Conservation (phyloP, 805 yeast species). For the Ogataea pilisensis region DNA sequence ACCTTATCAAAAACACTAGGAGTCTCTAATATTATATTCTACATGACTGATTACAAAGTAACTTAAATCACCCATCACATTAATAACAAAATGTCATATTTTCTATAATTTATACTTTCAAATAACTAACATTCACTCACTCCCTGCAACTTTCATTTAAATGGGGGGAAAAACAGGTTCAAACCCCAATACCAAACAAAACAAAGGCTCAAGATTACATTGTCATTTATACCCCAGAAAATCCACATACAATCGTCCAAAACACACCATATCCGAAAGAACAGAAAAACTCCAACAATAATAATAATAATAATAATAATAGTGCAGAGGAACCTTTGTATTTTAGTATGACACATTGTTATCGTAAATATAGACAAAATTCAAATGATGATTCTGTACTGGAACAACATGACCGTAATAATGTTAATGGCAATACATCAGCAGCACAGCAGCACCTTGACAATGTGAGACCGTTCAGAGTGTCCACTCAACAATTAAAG, state of each 20-base stretch:
- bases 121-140: too few relatives aligned
- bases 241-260: slow-evolving; percentile 18
- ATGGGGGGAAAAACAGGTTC: too few relatives aligned
- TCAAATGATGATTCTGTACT: too few relatives aligned
- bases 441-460: neutral
- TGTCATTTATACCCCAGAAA: slow-evolving; percentile 18
- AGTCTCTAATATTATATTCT: too few relatives aligned
- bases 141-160: too few relatives aligned
- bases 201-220: slow-evolving; percentile 16
- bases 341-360: neutral
- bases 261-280: too few relatives aligned
- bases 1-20: too few relatives aligned
- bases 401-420: too few relatives aligned
- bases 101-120: too few relatives aligned
- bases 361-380: too few relatives aligned
- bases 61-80: neutral
- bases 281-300: slow-evolving; percentile 4
- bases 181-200: slow-evolving; percentile 17
- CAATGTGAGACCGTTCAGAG: neutral
- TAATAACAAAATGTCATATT: too few relatives aligned
- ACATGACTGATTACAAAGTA: slow-evolving; percentile 2
- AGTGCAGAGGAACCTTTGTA: neutral
- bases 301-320: neutral
- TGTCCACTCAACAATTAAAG: neutral
- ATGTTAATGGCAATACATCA: neutral